Base-by-base conservation (phyloP, 306 rosid species). In the Castanea crenata region DNA sequence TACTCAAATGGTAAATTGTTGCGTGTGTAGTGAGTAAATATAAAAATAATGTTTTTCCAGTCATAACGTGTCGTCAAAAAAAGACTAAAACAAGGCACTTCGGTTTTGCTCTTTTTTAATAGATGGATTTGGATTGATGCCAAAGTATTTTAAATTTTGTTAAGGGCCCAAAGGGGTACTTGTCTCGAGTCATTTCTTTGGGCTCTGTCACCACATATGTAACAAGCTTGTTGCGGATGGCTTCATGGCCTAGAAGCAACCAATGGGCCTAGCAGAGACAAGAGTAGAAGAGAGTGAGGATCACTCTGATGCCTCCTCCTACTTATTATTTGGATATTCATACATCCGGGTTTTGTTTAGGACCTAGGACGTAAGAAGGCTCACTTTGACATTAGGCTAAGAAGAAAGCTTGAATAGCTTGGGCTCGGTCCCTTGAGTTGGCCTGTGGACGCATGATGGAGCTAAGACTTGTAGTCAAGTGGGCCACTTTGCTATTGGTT, bases 11-110 rank as follows among this genome's bases (percentile, higher is more conserved):
- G 12, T 41, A 41, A 41, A 8, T 41, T 41, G 0, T 8, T 8
- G 46, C 1, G 0, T 0, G 0, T 41, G 12, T 41, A 0, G 0
- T 41, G 3, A 41, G 3, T 41, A 41, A 41, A 41, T 41, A 41
- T 41, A 41, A 2, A 41, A 41, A 0, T 8, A 0, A 41, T 8
- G 3, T 41, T 8, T 0, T 38, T 8, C 1, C 1, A 0, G 0
- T 7, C 0, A 38, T 7, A 38, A 38, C 0, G 11, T 38, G 7
- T 2, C 0, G 2, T 11, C 10, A 7, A 2, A 20, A 62, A 18
- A 61, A 25, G 27, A 23, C 5, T 23, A 15, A 12, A 61, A 16
- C 25, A 34, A 34, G 3, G 46, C 12, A 41, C 12, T 41, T 8
- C 0, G 2, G 67, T 23, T 3, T 12, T 7, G 2, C 21, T 6